Evolutionary conservation across 2,329 filamentous ascomycete species (phyloP).

Genomic region (Fusarium sp.): DNA sequence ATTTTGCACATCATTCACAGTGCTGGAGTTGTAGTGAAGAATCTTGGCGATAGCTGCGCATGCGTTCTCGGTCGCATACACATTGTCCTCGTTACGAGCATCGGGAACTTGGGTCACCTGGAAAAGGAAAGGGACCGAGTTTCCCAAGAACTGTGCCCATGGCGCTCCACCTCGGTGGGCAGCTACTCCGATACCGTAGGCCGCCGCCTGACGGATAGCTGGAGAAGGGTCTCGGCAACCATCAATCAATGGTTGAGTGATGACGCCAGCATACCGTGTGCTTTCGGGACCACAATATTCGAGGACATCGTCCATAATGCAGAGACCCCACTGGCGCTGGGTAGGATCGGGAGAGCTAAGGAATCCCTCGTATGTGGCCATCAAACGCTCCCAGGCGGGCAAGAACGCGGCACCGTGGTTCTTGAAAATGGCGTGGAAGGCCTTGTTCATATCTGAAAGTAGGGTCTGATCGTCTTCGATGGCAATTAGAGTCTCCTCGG

Average conservation of each 20-base stretch:
- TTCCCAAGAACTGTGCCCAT: conserved; percentile 89
- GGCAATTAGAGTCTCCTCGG: conserved; percentile 86
- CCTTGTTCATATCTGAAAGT: conserved; percentile 99
- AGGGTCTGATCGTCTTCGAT: conserved; percentile 98
- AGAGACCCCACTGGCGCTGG: conserved; percentile 98
- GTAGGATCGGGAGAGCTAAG: conserved; percentile 85
- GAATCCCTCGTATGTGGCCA: conserved; percentile 87
- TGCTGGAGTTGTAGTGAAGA: conserved; percentile 85
- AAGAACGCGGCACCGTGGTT: conserved; percentile 90
- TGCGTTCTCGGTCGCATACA: conserved; percentile 97
- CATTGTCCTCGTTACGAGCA: conserved; percentile 89
- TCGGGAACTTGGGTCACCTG: conserved; percentile 84
- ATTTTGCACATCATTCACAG: conserved; percentile 80
- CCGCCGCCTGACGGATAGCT: conserved; percentile 93
- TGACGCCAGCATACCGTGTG: conserved; percentile 86
- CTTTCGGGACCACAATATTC: conserved; percentile 95
- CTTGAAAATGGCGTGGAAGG: conserved; percentile 99
- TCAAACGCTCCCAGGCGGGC: conserved; percentile 85
- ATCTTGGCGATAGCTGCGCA: conserved; percentile 98
- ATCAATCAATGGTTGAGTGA: conserved; percentile 85
- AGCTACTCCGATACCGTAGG: conserved; percentile 95
- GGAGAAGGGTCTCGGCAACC: conserved; percentile 88
- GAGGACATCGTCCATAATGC: conserved; percentile 97
- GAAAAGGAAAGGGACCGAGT: conserved; percentile 84
- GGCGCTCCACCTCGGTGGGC: conserved; percentile 89